Percentiles rank a stretch among this genome's conserved stretches.
Evolutionary conservation across 805 yeast species (phyloP).

Genomic region (Gaillardinia entomophila): DNA sequence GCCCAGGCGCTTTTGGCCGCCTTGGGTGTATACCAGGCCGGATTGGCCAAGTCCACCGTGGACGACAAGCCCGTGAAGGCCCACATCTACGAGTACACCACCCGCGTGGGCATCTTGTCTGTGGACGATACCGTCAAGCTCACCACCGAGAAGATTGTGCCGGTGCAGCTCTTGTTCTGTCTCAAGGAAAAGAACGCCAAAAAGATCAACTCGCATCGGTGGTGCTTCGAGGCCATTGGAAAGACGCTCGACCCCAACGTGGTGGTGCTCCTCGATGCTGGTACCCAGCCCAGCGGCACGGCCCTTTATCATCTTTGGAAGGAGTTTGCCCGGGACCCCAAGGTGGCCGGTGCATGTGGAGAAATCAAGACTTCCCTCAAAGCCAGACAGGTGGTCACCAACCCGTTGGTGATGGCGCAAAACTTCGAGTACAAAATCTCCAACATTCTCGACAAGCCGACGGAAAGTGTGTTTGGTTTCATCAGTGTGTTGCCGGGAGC

Average conservation of each 20-base stretch:
- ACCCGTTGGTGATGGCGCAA: slow-evolving; percentile 61
- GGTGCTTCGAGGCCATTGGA: slow-evolving; percentile 95
- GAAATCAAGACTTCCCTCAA: slow-evolving; percentile 57
- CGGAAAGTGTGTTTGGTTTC: slow-evolving; percentile 60
- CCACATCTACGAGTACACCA: slow-evolving; percentile 28
- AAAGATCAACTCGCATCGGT: slow-evolving; percentile 94
- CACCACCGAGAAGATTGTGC: slow-evolving; percentile 50
- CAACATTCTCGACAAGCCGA: slow-evolving; percentile 61
- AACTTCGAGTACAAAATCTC: slow-evolving; percentile 66
- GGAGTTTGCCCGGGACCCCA: slow-evolving; percentile 51
- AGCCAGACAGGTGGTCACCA: slow-evolving; percentile 41
- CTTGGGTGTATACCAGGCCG: slow-evolving; percentile 62
- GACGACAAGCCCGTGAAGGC: slow-evolving; percentile 58
- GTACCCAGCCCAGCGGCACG: slow-evolving; percentile 56
- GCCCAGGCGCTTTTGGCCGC: slow-evolving; percentile 61
- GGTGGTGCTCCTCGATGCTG: slow-evolving; percentile 66
- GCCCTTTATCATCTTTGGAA: slow-evolving; percentile 58
- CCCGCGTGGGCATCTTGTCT: slow-evolving; percentile 14
- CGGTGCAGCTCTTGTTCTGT: slow-evolving; percentile 67
- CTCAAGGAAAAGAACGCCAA: slow-evolving; percentile 88
- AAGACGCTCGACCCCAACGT: slow-evolving; percentile 91
- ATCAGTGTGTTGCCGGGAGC: slow-evolving; percentile 67
- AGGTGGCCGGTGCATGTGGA: slow-evolving; percentile 70
- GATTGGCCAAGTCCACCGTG: slow-evolving; percentile 54
- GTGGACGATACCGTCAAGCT: slow-evolving; percentile 44